Percentiles rank a stretch among this genome's conserved stretches.
These are phyloP conservation scores for Phyllostachys edulis DNA, from an alignment of 176 grass and related monocot genomes.

Conservation along the genomic window DNA sequence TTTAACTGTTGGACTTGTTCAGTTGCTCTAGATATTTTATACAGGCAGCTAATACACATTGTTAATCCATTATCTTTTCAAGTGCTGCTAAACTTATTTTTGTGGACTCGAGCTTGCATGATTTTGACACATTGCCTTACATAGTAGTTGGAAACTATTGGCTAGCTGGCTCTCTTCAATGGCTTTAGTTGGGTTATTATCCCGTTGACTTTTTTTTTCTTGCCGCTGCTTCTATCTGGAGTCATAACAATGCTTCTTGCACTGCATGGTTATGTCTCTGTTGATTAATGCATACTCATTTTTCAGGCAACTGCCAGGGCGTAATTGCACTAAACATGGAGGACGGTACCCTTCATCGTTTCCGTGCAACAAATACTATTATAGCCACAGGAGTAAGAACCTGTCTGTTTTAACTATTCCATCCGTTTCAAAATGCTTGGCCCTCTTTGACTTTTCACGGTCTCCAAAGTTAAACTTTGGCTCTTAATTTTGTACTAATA, in stretches of 20 bases:
- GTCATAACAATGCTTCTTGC: neutral
- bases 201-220: neutral
- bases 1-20: conserved; percentile 1
- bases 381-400: conserved; percentile 67
- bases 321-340: conserved; percentile 86
- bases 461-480: too few relatives aligned
- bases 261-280: conserved; percentile 1
- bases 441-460: too few relatives aligned
- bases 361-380: conserved; percentile 66
- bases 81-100: neutral
- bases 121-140: neutral
- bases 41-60: neutral
- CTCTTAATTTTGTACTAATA: too few relatives aligned
- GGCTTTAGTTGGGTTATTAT: neutral
- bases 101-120: neutral
- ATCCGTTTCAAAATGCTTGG: too few relatives aligned
- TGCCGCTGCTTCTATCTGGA: neutral
- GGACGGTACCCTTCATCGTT: conserved; percentile 77
- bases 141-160: neutral
- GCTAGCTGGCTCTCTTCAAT: neutral
- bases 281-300: conserved; percentile 26
- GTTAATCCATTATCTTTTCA: neutral
- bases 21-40: conserved; percentile 8
- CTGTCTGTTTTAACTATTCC: neutral
- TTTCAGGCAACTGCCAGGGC: conserved; percentile 60